Conservation (phyloP, 108 stramenopile species). For the Skeletonema tropicum region DNA sequence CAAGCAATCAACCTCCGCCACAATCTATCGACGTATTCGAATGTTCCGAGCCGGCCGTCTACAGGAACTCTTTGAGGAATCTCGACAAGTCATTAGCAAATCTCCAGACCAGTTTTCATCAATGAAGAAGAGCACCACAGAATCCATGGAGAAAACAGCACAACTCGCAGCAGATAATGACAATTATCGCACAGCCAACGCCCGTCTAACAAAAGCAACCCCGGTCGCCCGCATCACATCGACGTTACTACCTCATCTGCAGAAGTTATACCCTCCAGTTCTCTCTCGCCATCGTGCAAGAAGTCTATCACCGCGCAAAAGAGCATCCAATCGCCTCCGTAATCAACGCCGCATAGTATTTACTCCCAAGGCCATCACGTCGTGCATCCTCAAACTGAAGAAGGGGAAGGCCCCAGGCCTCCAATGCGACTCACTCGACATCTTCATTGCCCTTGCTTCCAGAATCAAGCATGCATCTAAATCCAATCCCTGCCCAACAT, state of each 20-base stretch:
- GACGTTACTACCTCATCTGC: too few species aligned
- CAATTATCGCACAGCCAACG: slow-evolving; percentile 18
- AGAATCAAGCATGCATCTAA: not conserved
- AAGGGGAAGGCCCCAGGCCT: slow-evolving; percentile 16
- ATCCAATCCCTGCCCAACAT: not conserved
- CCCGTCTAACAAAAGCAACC: not conserved
- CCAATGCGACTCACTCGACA: slow-evolving; percentile 13
- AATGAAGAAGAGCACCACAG: too few species aligned
- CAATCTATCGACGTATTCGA: not conserved
- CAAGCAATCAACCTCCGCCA: too few species aligned
- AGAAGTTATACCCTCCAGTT: not conserved
- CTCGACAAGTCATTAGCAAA: not conserved
- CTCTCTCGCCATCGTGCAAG: not conserved
- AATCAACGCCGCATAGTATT: not conserved
- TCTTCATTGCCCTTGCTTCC: not conserved
- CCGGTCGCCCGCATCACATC: not conserved
- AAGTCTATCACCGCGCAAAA: not conserved
- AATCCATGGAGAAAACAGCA: slow-evolving; percentile 7
- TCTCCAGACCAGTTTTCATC: not conserved
- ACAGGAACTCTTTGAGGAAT: not conserved
- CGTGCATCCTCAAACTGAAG: not conserved
- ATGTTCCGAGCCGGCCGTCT: not conserved
- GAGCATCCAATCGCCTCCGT: not conserved
- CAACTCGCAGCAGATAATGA: slow-evolving; percentile 21
- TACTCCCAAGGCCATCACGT: not conserved